Percentiles rank a stretch among this genome's conserved stretches.
Conservation (phyloP, 768 basidiomycete species). For the Phallus indusiatus region DNA sequence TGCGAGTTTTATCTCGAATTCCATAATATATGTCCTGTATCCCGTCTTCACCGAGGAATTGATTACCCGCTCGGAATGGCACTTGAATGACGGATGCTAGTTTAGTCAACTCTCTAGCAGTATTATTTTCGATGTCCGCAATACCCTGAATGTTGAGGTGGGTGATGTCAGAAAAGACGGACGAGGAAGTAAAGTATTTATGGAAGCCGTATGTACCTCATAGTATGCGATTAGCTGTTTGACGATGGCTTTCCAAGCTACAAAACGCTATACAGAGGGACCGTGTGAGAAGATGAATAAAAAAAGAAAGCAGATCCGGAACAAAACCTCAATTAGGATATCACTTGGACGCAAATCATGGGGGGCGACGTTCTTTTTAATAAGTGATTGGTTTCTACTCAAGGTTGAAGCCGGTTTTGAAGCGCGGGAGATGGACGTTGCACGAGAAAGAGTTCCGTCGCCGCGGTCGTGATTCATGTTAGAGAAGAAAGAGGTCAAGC, state of each 20-base stretch:
- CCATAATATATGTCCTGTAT: constrained; percentile 91
- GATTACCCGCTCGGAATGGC: constrained; percentile 90
- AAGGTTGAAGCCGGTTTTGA: constrained; percentile 59
- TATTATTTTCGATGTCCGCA: constrained; percentile 90
- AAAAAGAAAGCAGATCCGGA: no score
- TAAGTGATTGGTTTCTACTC: constrained; percentile 76
- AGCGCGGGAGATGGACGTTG: constrained; percentile 61
- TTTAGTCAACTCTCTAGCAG: constrained; percentile 86
- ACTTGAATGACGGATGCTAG: constrained; percentile 95
- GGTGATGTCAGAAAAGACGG: background rate
- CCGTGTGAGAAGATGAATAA: background rate
- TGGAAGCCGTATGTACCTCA: constrained; percentile 33
- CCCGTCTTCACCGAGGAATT: constrained; percentile 97
- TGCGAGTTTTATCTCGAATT: constrained; percentile 87
- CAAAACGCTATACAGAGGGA: constrained; percentile 43
- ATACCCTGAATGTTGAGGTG: constrained; percentile 30
- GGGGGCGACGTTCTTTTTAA: constrained; percentile 88
- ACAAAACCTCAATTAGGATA: constrained; percentile 69
- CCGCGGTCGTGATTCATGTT: constrained; percentile 2
- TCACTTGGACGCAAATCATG: constrained; percentile 90
- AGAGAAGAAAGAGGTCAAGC: background rate
- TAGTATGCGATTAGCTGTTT: constrained; percentile 94
- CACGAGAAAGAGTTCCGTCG: constrained; percentile 40
- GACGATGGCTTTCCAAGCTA: constrained; percentile 93
- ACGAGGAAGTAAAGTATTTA: constrained; percentile 6